phyloP scores from a whole-genome alignment of 257 asterid genomes.

The Perilla frutescens region DNA sequence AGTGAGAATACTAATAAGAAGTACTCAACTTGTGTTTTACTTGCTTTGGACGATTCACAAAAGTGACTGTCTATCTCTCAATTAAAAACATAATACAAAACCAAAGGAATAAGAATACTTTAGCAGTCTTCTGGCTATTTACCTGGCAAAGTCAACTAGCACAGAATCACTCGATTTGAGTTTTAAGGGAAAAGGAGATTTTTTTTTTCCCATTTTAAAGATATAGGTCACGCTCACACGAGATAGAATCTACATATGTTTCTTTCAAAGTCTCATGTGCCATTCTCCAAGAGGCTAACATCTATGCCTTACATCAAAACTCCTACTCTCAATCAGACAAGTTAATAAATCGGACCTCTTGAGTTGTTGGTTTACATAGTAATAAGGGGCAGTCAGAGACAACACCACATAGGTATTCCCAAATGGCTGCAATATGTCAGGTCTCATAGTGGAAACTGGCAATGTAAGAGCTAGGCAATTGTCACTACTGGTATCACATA shows the following conservation, averaged over 20 bases:
- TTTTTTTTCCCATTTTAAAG: not conserved
- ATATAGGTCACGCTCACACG: not conserved
- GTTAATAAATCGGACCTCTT: not conserved
- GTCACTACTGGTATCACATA: not conserved
- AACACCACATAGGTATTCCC: not conserved
- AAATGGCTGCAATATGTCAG: not conserved
- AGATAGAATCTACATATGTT: not conserved
- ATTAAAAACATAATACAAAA: not conserved
- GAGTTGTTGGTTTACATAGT: not conserved
- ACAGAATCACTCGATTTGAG: not conserved
- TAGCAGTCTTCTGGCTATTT: not conserved
- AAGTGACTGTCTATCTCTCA: not conserved
- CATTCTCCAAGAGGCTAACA: not conserved
- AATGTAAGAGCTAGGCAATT: not conserved
- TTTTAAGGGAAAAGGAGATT: not conserved
- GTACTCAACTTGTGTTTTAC: not conserved
- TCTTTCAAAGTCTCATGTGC: not conserved
- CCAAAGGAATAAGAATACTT: not conserved
- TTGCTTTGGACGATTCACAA: not conserved
- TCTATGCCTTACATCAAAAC: constrained; percentile 5
- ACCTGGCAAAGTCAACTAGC: not conserved
- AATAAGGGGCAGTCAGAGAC: not conserved
- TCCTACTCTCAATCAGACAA: constrained; percentile 6
- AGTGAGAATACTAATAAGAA: not conserved
- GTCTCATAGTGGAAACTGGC: not conserved